These are phyloP conservation scores for Epichloe glyceriae DNA, from an alignment of 2,329 filamentous ascomycete genomes.

Conservation along the genomic window DNA sequence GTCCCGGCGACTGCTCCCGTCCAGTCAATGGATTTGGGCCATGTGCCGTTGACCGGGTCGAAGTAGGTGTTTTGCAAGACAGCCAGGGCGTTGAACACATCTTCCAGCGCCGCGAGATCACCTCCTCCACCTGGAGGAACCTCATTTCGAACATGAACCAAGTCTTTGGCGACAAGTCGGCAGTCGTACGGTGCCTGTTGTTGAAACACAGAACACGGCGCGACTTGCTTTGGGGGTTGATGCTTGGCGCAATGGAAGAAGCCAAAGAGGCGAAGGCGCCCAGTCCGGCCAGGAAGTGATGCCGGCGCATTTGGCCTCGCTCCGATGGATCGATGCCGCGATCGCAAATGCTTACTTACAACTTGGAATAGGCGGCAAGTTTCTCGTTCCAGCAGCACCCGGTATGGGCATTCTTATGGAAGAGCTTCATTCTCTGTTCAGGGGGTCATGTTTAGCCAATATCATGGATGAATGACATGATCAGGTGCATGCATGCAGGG, in stretches of 20 bases:
- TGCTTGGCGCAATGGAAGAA: not conserved
- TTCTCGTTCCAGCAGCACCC: too few relatives aligned
- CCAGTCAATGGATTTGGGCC: constrained; percentile 86
- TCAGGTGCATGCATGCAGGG: too few relatives aligned
- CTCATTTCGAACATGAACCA: not conserved
- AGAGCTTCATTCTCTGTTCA: too few relatives aligned
- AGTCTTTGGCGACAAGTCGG: not conserved
- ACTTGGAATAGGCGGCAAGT: too few relatives aligned
- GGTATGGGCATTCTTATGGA: too few relatives aligned
- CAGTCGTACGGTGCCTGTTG: not conserved
- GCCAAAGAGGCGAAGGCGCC: not conserved
- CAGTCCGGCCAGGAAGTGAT: not conserved
- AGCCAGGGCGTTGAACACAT: constrained; percentile 51
- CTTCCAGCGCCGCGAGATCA: constrained; percentile 22
- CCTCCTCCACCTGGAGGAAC: too few relatives aligned
- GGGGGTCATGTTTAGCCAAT: too few relatives aligned
- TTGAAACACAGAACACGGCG: constrained; percentile 2
- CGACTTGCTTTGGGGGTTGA: not conserved
- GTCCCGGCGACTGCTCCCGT: constrained; percentile 77
- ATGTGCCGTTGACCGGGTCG: constrained; percentile 62
- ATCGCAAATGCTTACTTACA: too few relatives aligned
- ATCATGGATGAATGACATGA: too few relatives aligned
- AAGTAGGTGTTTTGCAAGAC: constrained; percentile 73
- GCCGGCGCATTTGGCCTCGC: not conserved
- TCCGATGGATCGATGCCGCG: not conserved